These are phyloP conservation scores for Bryoerythrophyllum caledonicum DNA, from an alignment of 225 moss, liverwort and hornwort species.

Conservation along the genomic window DNA sequence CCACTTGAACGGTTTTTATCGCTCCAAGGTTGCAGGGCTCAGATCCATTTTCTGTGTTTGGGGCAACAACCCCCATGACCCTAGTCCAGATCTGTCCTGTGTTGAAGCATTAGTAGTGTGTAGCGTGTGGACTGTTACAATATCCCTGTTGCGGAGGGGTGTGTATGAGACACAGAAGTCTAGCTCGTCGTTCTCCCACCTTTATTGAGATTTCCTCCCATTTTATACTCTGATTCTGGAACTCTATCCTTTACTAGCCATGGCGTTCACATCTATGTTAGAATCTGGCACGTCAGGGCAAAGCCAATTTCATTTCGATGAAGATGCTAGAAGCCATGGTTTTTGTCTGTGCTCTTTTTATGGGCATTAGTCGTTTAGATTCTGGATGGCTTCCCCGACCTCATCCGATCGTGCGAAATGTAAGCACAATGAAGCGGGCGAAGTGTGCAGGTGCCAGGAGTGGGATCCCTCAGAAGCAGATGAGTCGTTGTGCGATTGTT, in stretches of 20 bases:
- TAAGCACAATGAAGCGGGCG: too few species aligned
- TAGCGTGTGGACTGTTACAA: not conserved
- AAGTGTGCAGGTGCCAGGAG: too few species aligned
- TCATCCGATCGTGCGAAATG: not conserved
- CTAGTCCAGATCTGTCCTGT: too few species aligned
- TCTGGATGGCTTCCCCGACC: not conserved
- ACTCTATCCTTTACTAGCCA: not conserved
- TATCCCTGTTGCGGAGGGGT: not conserved
- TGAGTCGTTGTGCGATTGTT: too few species aligned
- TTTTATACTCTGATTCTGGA: not conserved
- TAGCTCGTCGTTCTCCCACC: not conserved
- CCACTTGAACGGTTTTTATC: not conserved
- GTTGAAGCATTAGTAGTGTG: not conserved
- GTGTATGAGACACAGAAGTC: not conserved
- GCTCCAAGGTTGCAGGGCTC: not conserved
- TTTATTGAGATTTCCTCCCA: not conserved
- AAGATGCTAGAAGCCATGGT: not conserved
- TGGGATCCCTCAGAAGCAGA: too few species aligned
- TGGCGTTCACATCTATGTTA: not conserved
- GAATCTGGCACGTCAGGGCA: not conserved
- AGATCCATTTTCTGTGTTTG: not conserved
- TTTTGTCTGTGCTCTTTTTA: not conserved
- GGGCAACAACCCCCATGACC: too few species aligned
- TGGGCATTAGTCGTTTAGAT: not conserved
- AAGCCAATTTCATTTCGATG: not conserved